These are phyloP conservation scores for Mycena alexandri DNA, from an alignment of 768 basidiomycete species.

Conservation along the genomic window DNA sequence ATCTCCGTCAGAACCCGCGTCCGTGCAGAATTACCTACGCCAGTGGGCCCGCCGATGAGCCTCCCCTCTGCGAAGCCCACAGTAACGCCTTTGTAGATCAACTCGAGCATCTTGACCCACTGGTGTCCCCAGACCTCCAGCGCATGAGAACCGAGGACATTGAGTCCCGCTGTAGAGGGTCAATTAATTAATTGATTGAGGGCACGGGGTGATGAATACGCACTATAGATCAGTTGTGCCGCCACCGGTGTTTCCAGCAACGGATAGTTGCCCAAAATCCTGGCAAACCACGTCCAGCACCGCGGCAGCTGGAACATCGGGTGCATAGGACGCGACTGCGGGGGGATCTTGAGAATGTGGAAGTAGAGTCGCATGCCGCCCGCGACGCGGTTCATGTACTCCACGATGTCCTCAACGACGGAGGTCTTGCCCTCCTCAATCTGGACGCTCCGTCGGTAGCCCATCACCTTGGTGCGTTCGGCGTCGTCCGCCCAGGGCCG, in stretches of 20 bases:
- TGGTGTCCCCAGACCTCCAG: constrained; percentile 79
- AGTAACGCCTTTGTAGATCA: constrained; percentile 75
- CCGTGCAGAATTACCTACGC: constrained; percentile 74
- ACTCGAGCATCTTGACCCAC: constrained; percentile 78
- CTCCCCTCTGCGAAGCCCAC: constrained; percentile 60
- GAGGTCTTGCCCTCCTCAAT: neutral
- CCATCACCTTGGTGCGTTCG: constrained; percentile 64
- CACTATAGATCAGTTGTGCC: constrained; percentile 78
- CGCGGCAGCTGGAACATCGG: constrained; percentile 71
- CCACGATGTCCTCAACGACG: constrained; percentile 51
- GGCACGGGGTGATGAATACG: constrained; percentile 42
- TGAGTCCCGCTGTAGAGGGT: constrained; percentile 68
- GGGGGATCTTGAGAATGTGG: constrained; percentile 66
- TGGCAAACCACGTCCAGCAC: constrained; percentile 80
- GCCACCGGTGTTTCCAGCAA: constrained; percentile 72
- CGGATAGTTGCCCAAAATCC: constrained; percentile 65
- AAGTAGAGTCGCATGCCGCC: constrained; percentile 93
- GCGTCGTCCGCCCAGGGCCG: constrained; percentile 57
- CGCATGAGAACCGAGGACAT: constrained; percentile 76
- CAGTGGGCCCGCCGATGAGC: constrained; percentile 69
- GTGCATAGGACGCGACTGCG: constrained; percentile 58
- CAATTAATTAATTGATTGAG: constrained; percentile 2
- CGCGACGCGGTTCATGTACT: constrained; percentile 75
- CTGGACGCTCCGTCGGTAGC: constrained; percentile 58
- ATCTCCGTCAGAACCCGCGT: constrained; percentile 74